A percentile compares a stretch with the other conserved stretches of the same genome.
Conservation (phyloP, 768 basidiomycete species). For the Suillus paluster region DNA sequence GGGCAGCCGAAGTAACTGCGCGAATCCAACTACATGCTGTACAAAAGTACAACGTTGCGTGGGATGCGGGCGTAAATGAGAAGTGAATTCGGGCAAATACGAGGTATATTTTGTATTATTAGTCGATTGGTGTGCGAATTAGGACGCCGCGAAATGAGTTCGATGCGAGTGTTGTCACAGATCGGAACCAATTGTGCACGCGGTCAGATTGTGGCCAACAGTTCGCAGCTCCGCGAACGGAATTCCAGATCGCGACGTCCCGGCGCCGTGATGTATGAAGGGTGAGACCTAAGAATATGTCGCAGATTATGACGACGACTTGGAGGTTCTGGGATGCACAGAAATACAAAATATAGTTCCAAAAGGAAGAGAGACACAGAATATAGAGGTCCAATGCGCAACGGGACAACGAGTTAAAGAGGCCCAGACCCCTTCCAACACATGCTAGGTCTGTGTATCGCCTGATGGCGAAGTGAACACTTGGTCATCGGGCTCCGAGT, state of each 20-base stretch:
- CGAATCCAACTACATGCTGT: neutral
- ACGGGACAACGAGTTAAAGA: neutral
- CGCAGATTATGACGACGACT: neutral
- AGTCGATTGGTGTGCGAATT: neutral
- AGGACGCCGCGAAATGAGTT: neutral
- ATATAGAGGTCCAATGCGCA: neutral
- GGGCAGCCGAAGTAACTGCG: neutral
- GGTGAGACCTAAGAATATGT: neutral
- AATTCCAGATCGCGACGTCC: neutral
- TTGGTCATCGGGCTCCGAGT: neutral
- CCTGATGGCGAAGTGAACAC: neutral
- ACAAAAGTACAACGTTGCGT: neutral
- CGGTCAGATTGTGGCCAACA: neutral
- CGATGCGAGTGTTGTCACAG: neutral
- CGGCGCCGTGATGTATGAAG: neutral
- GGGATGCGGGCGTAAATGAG: neutral
- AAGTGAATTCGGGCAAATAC: neutral
- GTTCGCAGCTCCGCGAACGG: neutral
- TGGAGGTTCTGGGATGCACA: neutral
- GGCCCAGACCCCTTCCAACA: too few relatives aligned
- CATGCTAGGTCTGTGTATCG: neutral
- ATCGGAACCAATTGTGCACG: neutral
- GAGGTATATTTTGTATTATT: neutral
- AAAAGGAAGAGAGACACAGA: neutral
- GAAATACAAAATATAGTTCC: neutral